phyloP scores from a whole-genome alignment of 495 filamentous ascomycete species.

The Daldinia concentrica region DNA sequence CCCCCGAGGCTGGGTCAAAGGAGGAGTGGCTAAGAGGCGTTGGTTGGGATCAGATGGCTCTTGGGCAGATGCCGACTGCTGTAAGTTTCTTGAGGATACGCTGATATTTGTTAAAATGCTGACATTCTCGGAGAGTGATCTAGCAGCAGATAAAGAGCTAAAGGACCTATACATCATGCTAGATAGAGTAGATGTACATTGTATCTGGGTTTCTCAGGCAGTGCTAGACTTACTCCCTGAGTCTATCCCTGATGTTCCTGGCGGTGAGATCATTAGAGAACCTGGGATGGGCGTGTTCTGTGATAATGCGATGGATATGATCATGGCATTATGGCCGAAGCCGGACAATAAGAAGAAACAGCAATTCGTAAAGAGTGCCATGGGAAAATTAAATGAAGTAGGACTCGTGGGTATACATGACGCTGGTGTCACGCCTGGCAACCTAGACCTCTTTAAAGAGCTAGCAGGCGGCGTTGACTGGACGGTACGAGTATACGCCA shows the following conservation, averaged over 20 bases:
- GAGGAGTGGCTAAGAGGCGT: constrained; percentile 68
- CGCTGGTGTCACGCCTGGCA: constrained; percentile 63
- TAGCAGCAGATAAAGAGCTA: constrained; percentile 60
- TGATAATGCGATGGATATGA: constrained; percentile 73
- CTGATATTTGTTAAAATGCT: constrained; percentile 25
- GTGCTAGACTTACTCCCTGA: constrained; percentile 64
- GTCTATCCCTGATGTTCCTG: constrained; percentile 62
- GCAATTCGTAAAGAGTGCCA: constrained; percentile 61
- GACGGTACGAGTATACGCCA: constrained; percentile 67
- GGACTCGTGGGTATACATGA: constrained; percentile 71
- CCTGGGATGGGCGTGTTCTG: constrained; percentile 74
- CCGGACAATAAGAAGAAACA: constrained; percentile 59
- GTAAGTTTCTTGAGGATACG: constrained; percentile 51
- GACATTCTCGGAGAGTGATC: constrained; percentile 52
- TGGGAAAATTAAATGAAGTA: constrained; percentile 64
- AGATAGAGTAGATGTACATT: constrained; percentile 72
- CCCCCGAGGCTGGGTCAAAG: constrained; percentile 53
- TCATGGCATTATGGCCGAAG: constrained; percentile 62
- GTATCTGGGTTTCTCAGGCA: constrained; percentile 68
- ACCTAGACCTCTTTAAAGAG: constrained; percentile 60
- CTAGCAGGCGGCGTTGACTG: constrained; percentile 58
- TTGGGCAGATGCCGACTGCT: constrained; percentile 70
- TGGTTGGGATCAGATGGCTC: constrained; percentile 71
- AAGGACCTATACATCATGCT: constrained; percentile 69
- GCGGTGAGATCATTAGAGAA: constrained; percentile 64